A percentile compares a stretch with the other conserved stretches of the same genome.
phyloP scores from a whole-genome alignment of 2,329 filamentous ascomycete genomes.

The Colletotrichum musicola region DNA sequence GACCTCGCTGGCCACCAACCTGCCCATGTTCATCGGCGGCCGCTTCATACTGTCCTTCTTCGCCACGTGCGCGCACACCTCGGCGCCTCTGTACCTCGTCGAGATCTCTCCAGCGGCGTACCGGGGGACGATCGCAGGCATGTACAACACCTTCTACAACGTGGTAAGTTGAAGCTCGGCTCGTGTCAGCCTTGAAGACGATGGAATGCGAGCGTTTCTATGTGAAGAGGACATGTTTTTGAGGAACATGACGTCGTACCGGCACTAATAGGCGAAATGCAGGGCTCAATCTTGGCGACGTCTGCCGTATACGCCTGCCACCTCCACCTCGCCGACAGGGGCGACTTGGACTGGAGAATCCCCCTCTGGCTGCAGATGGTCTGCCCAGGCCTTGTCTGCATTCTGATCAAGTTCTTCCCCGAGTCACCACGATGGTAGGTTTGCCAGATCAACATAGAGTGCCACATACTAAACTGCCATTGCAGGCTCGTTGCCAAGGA shows the following conservation, averaged over 20 bases:
- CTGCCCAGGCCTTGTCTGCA: slow-evolving; percentile 46
- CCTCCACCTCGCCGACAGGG: slow-evolving; percentile 43
- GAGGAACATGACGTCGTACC: not conserved
- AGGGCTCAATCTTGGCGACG: slow-evolving; percentile 47
- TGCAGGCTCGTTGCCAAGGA: slow-evolving; percentile 61
- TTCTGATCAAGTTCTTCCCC: slow-evolving; percentile 50
- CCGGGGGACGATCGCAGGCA: slow-evolving; percentile 69
- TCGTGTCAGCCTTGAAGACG: too few relatives aligned
- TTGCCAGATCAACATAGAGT: not conserved
- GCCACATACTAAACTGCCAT: slow-evolving; percentile 45
- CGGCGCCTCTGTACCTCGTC: slow-evolving; percentile 70
- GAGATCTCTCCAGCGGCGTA: slow-evolving; percentile 72
- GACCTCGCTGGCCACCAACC: slow-evolving; percentile 59
- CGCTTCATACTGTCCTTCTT: slow-evolving; percentile 65
- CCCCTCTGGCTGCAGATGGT: slow-evolving; percentile 51
- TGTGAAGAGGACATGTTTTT: not conserved
- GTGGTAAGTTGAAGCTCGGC: slow-evolving; percentile 45
- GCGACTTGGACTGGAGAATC: slow-evolving; percentile 49
- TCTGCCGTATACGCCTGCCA: slow-evolving; percentile 49
- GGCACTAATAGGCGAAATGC: not conserved
- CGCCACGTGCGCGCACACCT: slow-evolving; percentile 66
- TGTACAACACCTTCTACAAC: slow-evolving; percentile 59
- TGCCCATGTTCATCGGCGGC: slow-evolving; percentile 59
- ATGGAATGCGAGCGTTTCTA: too few relatives aligned
- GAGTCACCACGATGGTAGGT: slow-evolving; percentile 50